phyloP scores from a whole-genome alignment of 306 rosid genomes.

The Prunus mongolica region DNA sequence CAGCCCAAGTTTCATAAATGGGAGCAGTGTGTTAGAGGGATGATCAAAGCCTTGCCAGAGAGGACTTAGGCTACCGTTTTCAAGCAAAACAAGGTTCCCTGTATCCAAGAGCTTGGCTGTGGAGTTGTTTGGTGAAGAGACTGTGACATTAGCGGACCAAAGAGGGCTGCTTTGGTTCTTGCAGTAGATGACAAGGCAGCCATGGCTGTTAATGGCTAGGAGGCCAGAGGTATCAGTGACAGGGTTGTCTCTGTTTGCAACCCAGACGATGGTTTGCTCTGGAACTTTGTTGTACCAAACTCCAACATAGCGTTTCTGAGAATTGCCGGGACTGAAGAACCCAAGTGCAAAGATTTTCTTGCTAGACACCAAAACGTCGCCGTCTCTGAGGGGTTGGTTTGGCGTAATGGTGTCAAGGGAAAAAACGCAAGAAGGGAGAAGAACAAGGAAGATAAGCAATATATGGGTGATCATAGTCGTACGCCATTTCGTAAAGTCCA shows the following conservation, averaged over 20 bases:
- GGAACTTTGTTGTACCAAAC: constrained; percentile 47
- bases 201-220: not conserved
- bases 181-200: constrained; percentile 15
- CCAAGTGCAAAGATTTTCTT: constrained; percentile 50
- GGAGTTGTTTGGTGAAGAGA: not conserved
- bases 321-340: constrained; percentile 44
- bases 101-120: constrained; percentile 23
- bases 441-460: constrained; percentile 8
- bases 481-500: not conserved
- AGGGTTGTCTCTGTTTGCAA: constrained; percentile 54
- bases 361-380: constrained; percentile 41
- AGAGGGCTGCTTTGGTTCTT: not conserved
- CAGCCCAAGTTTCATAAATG: constrained; percentile 25
- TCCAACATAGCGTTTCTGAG: constrained; percentile 33
- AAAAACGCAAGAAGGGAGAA: not conserved
- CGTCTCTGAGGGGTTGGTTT: constrained; percentile 39
- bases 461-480: not conserved
- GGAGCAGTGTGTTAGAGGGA: constrained; percentile 36
- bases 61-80: not conserved
- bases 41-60: constrained; percentile 57
- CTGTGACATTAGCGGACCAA: constrained; percentile 18
- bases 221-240: constrained; percentile 32
- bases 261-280: constrained; percentile 51
- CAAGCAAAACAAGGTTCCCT: constrained; percentile 21
- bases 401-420: constrained; percentile 23